phyloP scores from a whole-genome alignment of 352 stramenopile genomes.

The Globisporangium cystogenes region DNA sequence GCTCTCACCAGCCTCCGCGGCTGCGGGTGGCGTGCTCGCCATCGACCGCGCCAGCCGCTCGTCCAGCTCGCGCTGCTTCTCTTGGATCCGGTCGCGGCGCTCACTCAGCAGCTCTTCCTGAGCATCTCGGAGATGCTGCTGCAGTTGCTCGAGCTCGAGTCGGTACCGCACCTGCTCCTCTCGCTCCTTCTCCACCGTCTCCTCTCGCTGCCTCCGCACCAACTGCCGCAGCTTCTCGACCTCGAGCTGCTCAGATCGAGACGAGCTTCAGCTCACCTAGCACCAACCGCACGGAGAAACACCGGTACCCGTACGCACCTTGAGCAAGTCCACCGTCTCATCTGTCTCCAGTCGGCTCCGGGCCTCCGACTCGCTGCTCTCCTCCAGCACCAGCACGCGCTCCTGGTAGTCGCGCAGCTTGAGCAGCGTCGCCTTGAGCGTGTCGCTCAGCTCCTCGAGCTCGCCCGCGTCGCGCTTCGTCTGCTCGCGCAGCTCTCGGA shows the following conservation, averaged over 20 bases:
- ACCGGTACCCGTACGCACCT: conserved; percentile 9
- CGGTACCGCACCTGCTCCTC: conserved; percentile 22
- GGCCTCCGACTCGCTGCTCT: conserved; percentile 51
- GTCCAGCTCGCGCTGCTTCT: conserved; percentile 55
- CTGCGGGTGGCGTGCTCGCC: background rate
- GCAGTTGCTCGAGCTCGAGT: conserved; percentile 28
- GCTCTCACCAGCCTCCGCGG: background rate
- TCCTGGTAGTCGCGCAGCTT: conserved; percentile 50
- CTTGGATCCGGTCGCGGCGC: conserved; percentile 39
- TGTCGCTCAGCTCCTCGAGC: conserved; percentile 44
- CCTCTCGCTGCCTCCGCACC: conserved; percentile 37
- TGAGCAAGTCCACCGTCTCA: conserved; percentile 65
- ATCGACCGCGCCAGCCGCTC: conserved; percentile 27
- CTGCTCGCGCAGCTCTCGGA: conserved; percentile 42
- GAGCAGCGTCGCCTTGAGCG: conserved; percentile 32
- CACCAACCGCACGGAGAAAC: background rate
- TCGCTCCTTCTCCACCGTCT: conserved; percentile 31
- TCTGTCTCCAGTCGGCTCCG: conserved; percentile 46
- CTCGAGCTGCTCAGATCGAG: conserved; percentile 20
- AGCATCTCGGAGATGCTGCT: conserved; percentile 35
- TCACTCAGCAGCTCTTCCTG: conserved; percentile 57
- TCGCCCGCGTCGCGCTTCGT: conserved; percentile 36
- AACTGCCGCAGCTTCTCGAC: conserved; percentile 61
- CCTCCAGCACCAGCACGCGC: conserved; percentile 49
- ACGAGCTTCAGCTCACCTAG: no score